phyloP scores from a whole-genome alignment of 83 land plant species.

The Picea engelmannii region DNA sequence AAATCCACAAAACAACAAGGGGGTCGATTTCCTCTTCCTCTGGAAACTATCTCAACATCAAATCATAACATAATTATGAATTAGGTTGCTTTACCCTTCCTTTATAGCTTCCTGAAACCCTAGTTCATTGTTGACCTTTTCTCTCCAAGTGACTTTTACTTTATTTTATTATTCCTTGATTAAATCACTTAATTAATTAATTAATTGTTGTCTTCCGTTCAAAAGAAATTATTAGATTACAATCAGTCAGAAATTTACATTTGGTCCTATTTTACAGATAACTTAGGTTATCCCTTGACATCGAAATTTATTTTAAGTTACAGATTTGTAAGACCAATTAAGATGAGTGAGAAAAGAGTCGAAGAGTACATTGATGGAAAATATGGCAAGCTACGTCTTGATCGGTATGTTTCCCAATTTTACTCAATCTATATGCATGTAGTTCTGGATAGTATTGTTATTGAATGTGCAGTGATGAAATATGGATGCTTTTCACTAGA shows the following conservation, averaged over 20 bases:
- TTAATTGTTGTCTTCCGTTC: too few relatives aligned
- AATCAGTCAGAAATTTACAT: not conserved
- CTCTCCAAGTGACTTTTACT: too few relatives aligned
- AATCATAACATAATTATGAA: too few relatives aligned
- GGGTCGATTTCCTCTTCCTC: too few relatives aligned
- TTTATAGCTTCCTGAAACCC: too few relatives aligned
- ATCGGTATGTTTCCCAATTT: slow-evolving; percentile 48
- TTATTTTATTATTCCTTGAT: too few relatives aligned
- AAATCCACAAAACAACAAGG: too few relatives aligned
- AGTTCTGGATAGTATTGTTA: not conserved
- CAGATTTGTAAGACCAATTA: slow-evolving; percentile 90
- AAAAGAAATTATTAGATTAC: too few relatives aligned
- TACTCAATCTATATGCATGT: not conserved
- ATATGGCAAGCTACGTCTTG: slow-evolving; percentile 90
- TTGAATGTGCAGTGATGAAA: not conserved
- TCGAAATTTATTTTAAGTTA: slow-evolving; percentile 3
- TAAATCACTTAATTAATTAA: too few relatives aligned
- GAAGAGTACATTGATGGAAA: slow-evolving; percentile 83
- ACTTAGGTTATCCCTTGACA: not conserved
- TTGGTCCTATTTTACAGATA: not conserved
- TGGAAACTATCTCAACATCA: too few relatives aligned
- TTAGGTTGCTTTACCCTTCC: too few relatives aligned
- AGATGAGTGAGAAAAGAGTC: slow-evolving; percentile 73
- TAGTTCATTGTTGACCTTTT: too few relatives aligned
- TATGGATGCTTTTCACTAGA: not conserved